Percentiles rank a stretch among this genome's conserved stretches.
These are phyloP conservation scores for Cytospora schulzeri DNA, from an alignment of 2,329 filamentous ascomycete genomes.

Conservation along the genomic window DNA sequence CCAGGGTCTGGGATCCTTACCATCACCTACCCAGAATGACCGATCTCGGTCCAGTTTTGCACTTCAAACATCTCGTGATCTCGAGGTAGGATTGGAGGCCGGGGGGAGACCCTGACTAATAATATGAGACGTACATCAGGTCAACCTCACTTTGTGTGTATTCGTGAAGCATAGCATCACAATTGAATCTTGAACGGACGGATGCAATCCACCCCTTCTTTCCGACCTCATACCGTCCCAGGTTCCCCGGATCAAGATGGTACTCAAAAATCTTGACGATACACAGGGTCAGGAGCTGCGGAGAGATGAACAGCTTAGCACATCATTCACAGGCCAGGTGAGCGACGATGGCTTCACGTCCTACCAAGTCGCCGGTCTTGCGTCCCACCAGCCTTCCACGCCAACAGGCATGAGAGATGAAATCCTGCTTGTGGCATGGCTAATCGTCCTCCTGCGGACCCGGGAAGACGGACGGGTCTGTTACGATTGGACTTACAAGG, in stretches of 20 bases:
- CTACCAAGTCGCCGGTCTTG: background rate
- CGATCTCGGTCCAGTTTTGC: background rate
- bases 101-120: background rate
- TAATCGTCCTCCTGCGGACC: constrained; percentile 46
- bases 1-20: background rate
- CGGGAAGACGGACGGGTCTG: constrained; percentile 41
- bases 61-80: background rate
- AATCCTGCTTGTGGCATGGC: constrained; percentile 46
- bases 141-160: background rate
- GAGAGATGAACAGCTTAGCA: background rate
- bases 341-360: background rate
- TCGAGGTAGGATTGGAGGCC: background rate
- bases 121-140: background rate
- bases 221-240: background rate
- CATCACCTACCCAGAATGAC: background rate
- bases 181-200: background rate
- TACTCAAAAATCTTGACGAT: background rate
- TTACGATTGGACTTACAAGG: constrained; percentile 44
- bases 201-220: background rate
- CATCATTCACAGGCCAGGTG: background rate
- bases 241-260: background rate
- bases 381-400: background rate
- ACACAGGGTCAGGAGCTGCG: background rate
- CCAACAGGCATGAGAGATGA: constrained; percentile 44
- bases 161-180: background rate